Evolutionary conservation across 257 asterid genomes (phyloP).

Genomic region (Solanum pimpinellifolium): DNA sequence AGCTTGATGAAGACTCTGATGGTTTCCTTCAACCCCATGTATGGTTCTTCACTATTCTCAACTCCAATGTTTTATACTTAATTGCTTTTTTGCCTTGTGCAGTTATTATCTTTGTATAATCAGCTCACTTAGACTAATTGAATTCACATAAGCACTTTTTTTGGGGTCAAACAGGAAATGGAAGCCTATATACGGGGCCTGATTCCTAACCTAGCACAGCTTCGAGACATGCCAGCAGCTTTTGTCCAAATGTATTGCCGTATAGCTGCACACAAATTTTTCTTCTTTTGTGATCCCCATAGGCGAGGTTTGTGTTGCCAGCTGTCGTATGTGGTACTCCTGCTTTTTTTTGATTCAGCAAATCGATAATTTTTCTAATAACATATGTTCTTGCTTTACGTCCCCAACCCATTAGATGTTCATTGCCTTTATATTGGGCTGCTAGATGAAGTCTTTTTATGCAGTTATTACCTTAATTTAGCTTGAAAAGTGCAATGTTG

Average conservation of each 20-base stretch:
- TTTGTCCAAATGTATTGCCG: constrained; percentile 98
- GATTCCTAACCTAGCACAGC: constrained; percentile 94
- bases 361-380: background rate
- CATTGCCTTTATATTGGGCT: background rate
- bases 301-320: constrained; percentile 62
- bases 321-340: background rate
- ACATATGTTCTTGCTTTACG: background rate
- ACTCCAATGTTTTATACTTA: constrained; percentile 1
- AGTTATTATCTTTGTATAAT: background rate
- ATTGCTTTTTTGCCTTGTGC: background rate
- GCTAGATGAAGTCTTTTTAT: background rate
- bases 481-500: constrained; percentile 1
- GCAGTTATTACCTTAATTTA: background rate
- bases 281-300: constrained; percentile 97
- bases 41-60: constrained; percentile 20
- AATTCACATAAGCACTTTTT: background rate
- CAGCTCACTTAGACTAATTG: background rate
- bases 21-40: constrained; percentile 98
- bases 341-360: background rate
- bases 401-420: background rate
- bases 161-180: constrained; percentile 56
- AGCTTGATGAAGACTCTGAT: constrained; percentile 99
- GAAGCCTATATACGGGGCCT: constrained; percentile 92
- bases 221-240: constrained; percentile 86
- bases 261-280: constrained; percentile 96